These are phyloP conservation scores for Venturia pyrina DNA, from an alignment of 2,329 filamentous ascomycete genomes.

Conservation along the genomic window DNA sequence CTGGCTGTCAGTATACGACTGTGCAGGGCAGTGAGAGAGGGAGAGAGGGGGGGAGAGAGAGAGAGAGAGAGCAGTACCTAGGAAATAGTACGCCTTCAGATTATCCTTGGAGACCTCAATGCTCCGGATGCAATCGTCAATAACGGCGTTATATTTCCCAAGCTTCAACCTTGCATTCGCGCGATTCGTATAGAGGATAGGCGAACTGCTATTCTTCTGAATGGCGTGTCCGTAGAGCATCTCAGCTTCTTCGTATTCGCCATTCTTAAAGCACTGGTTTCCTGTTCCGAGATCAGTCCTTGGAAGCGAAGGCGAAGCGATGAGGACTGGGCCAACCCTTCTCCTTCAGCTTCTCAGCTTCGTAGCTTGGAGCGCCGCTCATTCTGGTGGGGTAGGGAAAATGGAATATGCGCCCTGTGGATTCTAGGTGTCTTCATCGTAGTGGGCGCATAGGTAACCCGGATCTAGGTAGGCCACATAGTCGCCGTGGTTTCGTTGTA, in stretches of 20 bases:
- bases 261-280: conserved; percentile 54
- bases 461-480: neutral
- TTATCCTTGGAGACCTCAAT: conserved; percentile 55
- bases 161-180: conserved; percentile 74
- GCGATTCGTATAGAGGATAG: conserved; percentile 79
- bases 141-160: conserved; percentile 60
- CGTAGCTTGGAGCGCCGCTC: neutral
- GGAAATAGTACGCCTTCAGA: conserved; percentile 77
- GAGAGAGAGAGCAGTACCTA: conserved; percentile 32
- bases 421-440: neutral
- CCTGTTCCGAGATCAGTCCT: conserved; percentile 28
- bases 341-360: conserved; percentile 6
- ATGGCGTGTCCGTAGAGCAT: conserved; percentile 69
- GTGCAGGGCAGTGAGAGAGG: neutral
- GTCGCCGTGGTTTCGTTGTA: neutral
- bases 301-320: neutral
- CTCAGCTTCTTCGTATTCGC: conserved; percentile 58
- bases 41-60: too few relatives aligned
- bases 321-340: neutral
- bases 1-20: neutral
- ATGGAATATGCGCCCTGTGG: neutral
- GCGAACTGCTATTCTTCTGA: conserved; percentile 65
- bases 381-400: neutral
- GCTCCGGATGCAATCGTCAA: conserved; percentile 66
- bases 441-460: neutral